Evolutionary conservation across 768 basidiomycete genomes (phyloP), one percentile per base, ranked within the genome.

Genomic region (Phaeotremella fagi): DNA sequence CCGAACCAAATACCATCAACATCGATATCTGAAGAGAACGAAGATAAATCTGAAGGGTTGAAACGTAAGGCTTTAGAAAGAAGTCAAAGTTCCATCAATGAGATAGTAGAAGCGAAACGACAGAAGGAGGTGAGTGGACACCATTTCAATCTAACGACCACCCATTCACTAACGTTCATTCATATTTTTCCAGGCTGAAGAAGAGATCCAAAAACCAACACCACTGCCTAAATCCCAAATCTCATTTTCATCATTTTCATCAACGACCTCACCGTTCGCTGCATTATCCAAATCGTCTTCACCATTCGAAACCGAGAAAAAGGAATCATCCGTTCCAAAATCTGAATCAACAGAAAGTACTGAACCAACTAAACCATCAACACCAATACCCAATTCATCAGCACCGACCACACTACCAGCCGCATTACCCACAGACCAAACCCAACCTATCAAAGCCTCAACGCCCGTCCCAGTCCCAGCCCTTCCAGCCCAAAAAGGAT

Each of bases 51-150:
- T 33, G 52, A 60, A 4, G 63, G 58, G 9, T 42, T 58, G 46
- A 70, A 70, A 51, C 47, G 72, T 24, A 71, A 73, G 57, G 52
- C 61, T 22, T 25, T 68, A 43, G 57, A 68, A 4, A 54, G 71
- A 43, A 64, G 62, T 29, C 54, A 62, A 51, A 69, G 68, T 35
- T 60, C 63, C 3, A 50, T 36, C 20, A 31, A 54, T 15, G 51
- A 49, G 18, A 33, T 20, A n/a, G 46, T 29, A 14, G 54, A 53
- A 2, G 52, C 50, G 11, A 71, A 71, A 48, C 59, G 64, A 20
- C 27, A 45, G 25, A 68, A 54, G 16, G 43, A 50, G n/a, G 66
- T 68, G 20, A 52, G 64, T 46, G 16, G 1, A n/a, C 4, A 12
- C 9, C 41, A 3, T 2, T 23, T 24, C n/a, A 7, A 14, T 48